Conservation (phyloP, 441 rosid genomes). For the Brassica hybrid region DNA sequence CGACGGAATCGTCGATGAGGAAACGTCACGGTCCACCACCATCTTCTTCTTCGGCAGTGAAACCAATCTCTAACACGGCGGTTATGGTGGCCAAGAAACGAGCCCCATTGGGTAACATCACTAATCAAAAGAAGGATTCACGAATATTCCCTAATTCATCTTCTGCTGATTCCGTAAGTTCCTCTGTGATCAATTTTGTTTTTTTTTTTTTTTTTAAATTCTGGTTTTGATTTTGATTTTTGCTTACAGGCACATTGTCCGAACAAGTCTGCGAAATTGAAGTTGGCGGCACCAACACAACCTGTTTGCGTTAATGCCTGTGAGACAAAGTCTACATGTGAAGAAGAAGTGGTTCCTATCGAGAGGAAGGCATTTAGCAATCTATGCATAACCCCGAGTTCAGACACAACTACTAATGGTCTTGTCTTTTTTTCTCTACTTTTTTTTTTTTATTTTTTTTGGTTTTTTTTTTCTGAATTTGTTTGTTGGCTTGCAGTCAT, state of each 20-base stretch:
- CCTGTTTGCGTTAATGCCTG: constrained; percentile 51
- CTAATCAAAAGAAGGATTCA: constrained; percentile 63
- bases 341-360: no score
- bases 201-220: background rate
- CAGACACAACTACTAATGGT: constrained; percentile 36
- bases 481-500: constrained; percentile 51
- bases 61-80: background rate
- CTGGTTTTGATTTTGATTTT: background rate
- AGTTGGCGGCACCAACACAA: constrained; percentile 49
- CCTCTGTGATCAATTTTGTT: background rate
- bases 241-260: constrained; percentile 59
- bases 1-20: no score
- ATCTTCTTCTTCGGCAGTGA: no score
- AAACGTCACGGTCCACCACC: no score
- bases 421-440: no score
- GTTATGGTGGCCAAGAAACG: constrained; percentile 60
- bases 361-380: constrained; percentile 72
- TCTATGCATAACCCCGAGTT: constrained; percentile 68
- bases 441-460: background rate
- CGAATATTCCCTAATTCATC: constrained; percentile 46
- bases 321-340: constrained; percentile 80
- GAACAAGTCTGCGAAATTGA: no score
- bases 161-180: constrained; percentile 54
- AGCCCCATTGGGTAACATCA: constrained; percentile 79
- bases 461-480: background rate